A percentile compares a stretch with the other conserved stretches of the same genome.
phyloP scores from a whole-genome alignment of 2,329 filamentous ascomycete genomes.

The Penicillium freii region DNA sequence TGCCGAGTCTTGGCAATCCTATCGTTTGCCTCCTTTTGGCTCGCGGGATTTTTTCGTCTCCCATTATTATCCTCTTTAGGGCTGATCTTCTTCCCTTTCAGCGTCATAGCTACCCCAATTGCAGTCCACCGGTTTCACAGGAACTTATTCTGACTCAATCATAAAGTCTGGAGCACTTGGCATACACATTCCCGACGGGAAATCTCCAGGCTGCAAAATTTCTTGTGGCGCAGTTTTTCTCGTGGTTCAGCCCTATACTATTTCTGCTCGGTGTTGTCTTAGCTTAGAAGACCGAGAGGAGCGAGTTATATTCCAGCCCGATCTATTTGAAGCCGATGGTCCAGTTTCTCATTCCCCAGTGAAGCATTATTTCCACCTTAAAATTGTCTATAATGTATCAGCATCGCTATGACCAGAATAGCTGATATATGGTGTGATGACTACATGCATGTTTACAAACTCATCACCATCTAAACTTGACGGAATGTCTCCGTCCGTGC shows the following conservation, averaged over 20 bases:
- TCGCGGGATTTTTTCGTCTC: not conserved
- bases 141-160: not conserved
- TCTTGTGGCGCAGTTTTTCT: not conserved
- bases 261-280: not conserved
- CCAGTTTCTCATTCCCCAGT: not conserved
- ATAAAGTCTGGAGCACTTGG: not conserved
- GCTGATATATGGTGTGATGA: not conserved
- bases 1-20: not conserved
- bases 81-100: not conserved
- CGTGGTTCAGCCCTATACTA: conserved; percentile 5
- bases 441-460: not conserved
- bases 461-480: not conserved
- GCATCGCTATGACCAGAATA: not conserved
- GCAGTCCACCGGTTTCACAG: not conserved
- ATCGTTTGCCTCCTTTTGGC: not conserved
- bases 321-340: not conserved
- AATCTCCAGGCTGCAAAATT: not conserved
- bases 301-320: not conserved
- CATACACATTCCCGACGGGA: not conserved
- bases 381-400: not conserved
- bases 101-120: not conserved
- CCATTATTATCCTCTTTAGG: not conserved
- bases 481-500: not conserved
- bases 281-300: not conserved
- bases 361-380: not conserved